Evolutionary conservation across 2,329 filamentous ascomycete species (phyloP).

Genomic region (Claviceps maximensis): DNA sequence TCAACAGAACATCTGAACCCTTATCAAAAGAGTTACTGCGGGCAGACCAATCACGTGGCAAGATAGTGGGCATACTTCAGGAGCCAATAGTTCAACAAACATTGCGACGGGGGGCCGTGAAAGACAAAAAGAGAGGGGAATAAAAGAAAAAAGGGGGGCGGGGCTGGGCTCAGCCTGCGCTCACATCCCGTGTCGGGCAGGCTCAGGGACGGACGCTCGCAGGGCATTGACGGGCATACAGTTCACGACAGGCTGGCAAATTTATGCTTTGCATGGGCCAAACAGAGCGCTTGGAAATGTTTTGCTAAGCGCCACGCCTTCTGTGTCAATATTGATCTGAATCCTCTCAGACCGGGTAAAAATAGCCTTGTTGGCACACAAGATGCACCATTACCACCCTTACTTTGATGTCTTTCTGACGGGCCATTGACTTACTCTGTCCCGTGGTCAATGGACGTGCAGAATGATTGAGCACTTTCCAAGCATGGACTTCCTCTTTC

Average conservation of each 20-base stretch:
- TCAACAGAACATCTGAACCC: neutral
- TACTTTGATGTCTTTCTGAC: neutral
- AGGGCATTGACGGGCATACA: neutral
- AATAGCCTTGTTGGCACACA: neutral
- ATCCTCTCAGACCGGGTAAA: neutral
- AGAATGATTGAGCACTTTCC: neutral
- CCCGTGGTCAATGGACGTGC: neutral
- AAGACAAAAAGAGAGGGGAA: neutral
- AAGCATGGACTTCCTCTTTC: neutral
- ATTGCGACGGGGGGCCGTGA: neutral
- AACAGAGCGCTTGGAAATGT: neutral
- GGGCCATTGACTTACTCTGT: neutral
- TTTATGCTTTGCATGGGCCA: conserved; percentile 3
- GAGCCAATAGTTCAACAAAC: no score
- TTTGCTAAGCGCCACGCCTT: neutral
- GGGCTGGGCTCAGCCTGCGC: neutral
- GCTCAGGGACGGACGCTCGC: neutral
- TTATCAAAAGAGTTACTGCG: no score
- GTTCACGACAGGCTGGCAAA: neutral
- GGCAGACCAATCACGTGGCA: no score
- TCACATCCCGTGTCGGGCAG: neutral
- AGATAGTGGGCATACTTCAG: no score
- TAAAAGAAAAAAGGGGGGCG: neutral
- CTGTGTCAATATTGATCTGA: neutral
- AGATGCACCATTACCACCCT: neutral